Base-by-base conservation (phyloP, 192 early-diverging fungal species). In the Coemansia sp. region DNA sequence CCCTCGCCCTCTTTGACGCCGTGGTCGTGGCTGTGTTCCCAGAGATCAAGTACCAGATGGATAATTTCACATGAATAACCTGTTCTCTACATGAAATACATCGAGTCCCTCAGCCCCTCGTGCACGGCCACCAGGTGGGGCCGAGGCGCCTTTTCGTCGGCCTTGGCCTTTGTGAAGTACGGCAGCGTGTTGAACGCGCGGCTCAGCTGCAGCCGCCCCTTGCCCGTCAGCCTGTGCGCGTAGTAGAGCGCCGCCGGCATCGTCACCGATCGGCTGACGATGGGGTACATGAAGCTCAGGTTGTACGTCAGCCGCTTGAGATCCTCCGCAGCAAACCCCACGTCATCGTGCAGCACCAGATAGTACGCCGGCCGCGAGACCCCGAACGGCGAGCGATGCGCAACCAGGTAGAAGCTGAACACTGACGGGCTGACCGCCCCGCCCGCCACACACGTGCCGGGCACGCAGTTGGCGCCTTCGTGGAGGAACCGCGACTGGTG, bases 1-100 rank as follows among this genome's bases (percentile, higher is more conserved):
- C 87, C 6, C 91, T 95, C 65, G 82, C 69, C 6, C 52, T 91
- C 1, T 73, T 95, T 12, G 95, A 97, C 70, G 92, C 91, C 53
- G 53, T 93, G 38, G 59, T 93, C 12, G 69, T 45, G 5, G 81
- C 82, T 1, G 28, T 94, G 26, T 95, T 94, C 70, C 90, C 92
- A 4, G 92, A 94, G 42, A 50, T 90, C 38, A 66, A 64, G 58
- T 64, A 56, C 34, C 64, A 72, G 33, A 2, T 72, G 37, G 68
- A 70, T 2, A 47, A 62, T 13, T 6, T 34, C 14, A 41, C 26
- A 2, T 23, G 16, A 33, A 39, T 14, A 31, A n/a, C n/a, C n/a
- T 25, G 23, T 20, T 16, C 3, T 3, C 38, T 34, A 79, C 61
- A 73, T 67, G 33, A 79, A 79, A 20, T 79, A 79, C 76, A 79